phyloP scores from a whole-genome alignment of 2,329 filamentous ascomycete species.

The Penicillium sp. region DNA sequence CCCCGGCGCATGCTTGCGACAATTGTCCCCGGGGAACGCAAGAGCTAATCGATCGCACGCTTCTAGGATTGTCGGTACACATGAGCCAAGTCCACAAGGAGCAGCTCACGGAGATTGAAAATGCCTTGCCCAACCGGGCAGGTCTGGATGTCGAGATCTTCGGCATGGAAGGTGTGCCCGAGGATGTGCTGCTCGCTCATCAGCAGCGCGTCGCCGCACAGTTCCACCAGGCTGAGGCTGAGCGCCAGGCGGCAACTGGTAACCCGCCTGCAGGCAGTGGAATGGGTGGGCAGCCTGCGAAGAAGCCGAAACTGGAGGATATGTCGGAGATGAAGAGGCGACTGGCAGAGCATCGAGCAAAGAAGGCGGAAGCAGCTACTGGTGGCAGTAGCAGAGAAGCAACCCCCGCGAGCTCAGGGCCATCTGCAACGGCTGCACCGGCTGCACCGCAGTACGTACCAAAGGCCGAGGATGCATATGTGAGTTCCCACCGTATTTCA shows the following conservation, averaged over 20 bases:
- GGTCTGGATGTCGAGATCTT: constrained; percentile 93
- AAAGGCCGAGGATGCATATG: constrained; percentile 54
- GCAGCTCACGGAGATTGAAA: constrained; percentile 80
- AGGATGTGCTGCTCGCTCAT: constrained; percentile 78
- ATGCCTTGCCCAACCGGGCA: constrained; percentile 82
- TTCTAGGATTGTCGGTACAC: constrained; percentile 82
- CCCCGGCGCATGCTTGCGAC: not conserved
- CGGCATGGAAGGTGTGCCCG: constrained; percentile 94
- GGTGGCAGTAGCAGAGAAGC: constrained; percentile 57
- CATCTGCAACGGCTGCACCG: constrained; percentile 28
- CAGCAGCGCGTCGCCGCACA: constrained; percentile 81
- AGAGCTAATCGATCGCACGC: constrained; percentile 2
- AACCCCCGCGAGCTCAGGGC: constrained; percentile 51
- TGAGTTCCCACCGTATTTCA: constrained; percentile 44
- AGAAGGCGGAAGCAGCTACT: constrained; percentile 60
- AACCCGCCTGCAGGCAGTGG: constrained; percentile 70
- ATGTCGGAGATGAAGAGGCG: constrained; percentile 76
- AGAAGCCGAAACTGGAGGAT: constrained; percentile 71
- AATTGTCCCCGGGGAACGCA: not conserved
- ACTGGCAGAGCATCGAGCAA: constrained; percentile 72
- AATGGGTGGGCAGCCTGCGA: constrained; percentile 46
- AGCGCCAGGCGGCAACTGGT: constrained; percentile 76
- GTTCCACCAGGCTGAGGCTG: constrained; percentile 81
- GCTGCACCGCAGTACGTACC: constrained; percentile 50
- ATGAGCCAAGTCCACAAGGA: constrained; percentile 99